Conservation (phyloP, 148 eudicot species). For the Suaeda aralocaspica region DNA sequence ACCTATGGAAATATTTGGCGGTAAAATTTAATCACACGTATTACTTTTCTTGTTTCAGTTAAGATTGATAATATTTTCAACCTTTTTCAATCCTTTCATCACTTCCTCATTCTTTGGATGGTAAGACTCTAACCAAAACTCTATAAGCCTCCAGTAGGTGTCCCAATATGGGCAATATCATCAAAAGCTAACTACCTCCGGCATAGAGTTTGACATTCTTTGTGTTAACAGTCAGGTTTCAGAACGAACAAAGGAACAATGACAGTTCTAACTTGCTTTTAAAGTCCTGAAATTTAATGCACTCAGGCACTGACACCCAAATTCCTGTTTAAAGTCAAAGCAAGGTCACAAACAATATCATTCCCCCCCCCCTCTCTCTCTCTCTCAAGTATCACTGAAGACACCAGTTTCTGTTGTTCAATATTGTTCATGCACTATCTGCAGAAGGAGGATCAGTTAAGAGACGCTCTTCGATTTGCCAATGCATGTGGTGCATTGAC, state of each 20-base stretch:
- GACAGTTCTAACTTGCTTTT: not conserved
- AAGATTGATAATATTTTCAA: not conserved
- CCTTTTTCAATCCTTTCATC: not conserved
- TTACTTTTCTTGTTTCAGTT: not conserved
- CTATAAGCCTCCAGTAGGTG: not conserved
- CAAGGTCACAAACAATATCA: not conserved
- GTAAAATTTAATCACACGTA: no score
- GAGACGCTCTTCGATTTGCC: conserved; percentile 82
- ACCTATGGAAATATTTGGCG: no score
- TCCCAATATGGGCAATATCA: not conserved
- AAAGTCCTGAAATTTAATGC: not conserved
- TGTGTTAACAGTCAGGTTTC: not conserved
- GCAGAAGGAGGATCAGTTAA: conserved; percentile 61
- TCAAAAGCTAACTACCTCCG: not conserved
- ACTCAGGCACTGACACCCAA: not conserved
- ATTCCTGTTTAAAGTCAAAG: not conserved
- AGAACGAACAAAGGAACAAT: not conserved
- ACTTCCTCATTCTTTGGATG: not conserved
- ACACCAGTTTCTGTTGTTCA: not conserved
- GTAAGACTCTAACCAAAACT: not conserved
- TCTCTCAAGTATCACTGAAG: not conserved
- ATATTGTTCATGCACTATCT: not conserved
- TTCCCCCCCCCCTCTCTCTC: not conserved
- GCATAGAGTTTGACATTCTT: no score
- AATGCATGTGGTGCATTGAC: conserved; percentile 94